Evolutionary conservation across 2,329 filamentous ascomycete species (phyloP).

Genomic region (Botrytis hyacinthi): DNA sequence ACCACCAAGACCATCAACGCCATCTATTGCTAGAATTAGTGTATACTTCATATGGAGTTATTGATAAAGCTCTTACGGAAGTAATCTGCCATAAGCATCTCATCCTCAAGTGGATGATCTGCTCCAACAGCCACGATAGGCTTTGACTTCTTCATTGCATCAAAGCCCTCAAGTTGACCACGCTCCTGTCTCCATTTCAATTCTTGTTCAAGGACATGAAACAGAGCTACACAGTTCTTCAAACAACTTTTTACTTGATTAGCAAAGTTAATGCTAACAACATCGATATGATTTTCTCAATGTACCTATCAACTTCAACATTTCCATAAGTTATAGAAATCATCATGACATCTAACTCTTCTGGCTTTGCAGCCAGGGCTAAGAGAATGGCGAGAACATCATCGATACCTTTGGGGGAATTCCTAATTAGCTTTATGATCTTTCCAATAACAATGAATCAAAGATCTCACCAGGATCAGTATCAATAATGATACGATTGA

Average conservation of each 20-base stretch:
- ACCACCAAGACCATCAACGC: slow-evolving; percentile 71
- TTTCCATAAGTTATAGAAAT: slow-evolving; percentile 94
- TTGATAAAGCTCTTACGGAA: slow-evolving; percentile 64
- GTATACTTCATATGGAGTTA: background rate
- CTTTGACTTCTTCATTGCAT: slow-evolving; percentile 67
- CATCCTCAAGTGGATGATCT: slow-evolving; percentile 79
- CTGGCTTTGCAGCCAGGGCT: slow-evolving; percentile 74
- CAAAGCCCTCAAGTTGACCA: slow-evolving; percentile 68
- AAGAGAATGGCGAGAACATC: slow-evolving; percentile 87
- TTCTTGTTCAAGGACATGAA: slow-evolving; percentile 90
- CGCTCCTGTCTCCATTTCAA: slow-evolving; percentile 74
- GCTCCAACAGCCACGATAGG: slow-evolving; percentile 86
- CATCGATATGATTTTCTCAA: slow-evolving; percentile 24
- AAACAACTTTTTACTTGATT: slow-evolving; percentile 60
- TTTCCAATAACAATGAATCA: background rate
- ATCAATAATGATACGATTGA: slow-evolving; percentile 86
- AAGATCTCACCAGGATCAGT: slow-evolving; percentile 77
- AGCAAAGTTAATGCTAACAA: slow-evolving; percentile 11
- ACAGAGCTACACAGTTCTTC: slow-evolving; percentile 83
- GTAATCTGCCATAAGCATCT: slow-evolving; percentile 76
- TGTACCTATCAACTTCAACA: slow-evolving; percentile 78
- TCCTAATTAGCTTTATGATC: slow-evolving; percentile 16
- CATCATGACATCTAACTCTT: slow-evolving; percentile 82
- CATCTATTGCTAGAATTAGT: slow-evolving; percentile 52
- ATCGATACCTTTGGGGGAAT: slow-evolving; percentile 64